A percentile compares a stretch with the other conserved stretches of the same genome.
Evolutionary conservation across 345 rosid species (phyloP).

Genomic region (Psidium guajava): DNA sequence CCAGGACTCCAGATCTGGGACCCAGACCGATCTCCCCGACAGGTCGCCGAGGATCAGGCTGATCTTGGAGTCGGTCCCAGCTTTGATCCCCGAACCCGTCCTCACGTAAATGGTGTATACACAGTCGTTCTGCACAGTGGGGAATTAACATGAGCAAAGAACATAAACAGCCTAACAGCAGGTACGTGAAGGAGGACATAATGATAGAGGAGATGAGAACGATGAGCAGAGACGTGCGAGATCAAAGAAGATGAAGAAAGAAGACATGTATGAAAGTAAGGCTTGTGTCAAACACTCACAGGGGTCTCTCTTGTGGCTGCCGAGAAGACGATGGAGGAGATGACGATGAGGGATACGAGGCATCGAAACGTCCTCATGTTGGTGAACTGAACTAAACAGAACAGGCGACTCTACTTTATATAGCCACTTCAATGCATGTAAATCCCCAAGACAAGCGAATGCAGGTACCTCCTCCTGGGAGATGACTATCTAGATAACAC

Average conservation of each 20-base stretch:
- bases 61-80: slow-evolving; percentile 35
- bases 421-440: no score
- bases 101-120: slow-evolving; percentile 30
- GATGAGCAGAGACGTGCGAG: neutral
- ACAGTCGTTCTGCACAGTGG: slow-evolving; percentile 4
- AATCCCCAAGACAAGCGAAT: no score
- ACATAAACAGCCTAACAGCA: neutral
- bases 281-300: neutral
- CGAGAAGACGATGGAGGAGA: neutral
- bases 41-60: slow-evolving; percentile 16
- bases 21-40: slow-evolving; percentile 11
- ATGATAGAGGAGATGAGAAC: neutral
- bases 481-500: neutral
- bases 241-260: neutral
- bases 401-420: neutral
- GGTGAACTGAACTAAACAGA: neutral
- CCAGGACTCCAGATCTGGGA: slow-evolving; percentile 18
- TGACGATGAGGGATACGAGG: neutral
- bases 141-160: neutral
- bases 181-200: neutral
- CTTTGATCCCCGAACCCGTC: slow-evolving; percentile 22
- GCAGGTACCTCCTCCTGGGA: neutral
- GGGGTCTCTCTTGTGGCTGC: neutral
- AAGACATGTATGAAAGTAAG: neutral
- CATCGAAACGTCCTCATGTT: neutral